Percentiles rank a stretch among this genome's conserved stretches.
Evolutionary conservation across 2,329 filamentous ascomycete genomes (phyloP).

Genomic region (Fusarium hainanense): DNA sequence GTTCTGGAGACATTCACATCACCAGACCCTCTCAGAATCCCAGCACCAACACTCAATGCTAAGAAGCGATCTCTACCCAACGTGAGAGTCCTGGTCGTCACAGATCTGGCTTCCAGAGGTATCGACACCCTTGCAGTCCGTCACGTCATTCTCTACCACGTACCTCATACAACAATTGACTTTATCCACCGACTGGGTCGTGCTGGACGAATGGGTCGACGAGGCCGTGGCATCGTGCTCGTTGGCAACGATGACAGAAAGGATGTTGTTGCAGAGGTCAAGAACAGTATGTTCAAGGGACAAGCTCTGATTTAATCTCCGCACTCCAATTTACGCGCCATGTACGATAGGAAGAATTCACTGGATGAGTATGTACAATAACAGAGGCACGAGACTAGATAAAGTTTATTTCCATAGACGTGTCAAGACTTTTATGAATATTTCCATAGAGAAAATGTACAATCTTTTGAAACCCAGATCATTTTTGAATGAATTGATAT

Average conservation of each 20-base stretch:
- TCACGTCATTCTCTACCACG: constrained; percentile 94
- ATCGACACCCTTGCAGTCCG: constrained; percentile 94
- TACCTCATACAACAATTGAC: constrained; percentile 97
- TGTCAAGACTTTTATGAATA: constrained; percentile 20
- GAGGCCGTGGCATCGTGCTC: constrained; percentile 89
- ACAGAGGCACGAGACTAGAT: constrained; percentile 8
- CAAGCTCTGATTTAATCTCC: constrained; percentile 74
- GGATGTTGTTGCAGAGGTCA: constrained; percentile 91
- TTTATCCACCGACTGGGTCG: constrained; percentile 96
- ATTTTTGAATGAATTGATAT: neutral
- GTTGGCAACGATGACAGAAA: constrained; percentile 90
- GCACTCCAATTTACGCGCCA: constrained; percentile 3
- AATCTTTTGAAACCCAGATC: neutral
- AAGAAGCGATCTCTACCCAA: constrained; percentile 70
- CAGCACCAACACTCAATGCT: constrained; percentile 45
- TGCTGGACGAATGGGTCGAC: constrained; percentile 90
- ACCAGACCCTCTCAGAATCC: constrained; percentile 54
- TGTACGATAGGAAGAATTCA: constrained; percentile 41
- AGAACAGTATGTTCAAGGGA: constrained; percentile 87
- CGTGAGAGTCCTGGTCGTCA: constrained; percentile 92
- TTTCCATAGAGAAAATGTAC: constrained; percentile 19
- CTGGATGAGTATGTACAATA: constrained; percentile 32
- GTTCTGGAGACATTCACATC: constrained; percentile 80
- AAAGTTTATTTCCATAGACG: constrained; percentile 12
- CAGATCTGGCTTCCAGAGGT: constrained; percentile 89